Evolutionary conservation across 2,329 filamentous ascomycete genomes (phyloP).

Genomic region (Ophiostoma pallidulum): DNA sequence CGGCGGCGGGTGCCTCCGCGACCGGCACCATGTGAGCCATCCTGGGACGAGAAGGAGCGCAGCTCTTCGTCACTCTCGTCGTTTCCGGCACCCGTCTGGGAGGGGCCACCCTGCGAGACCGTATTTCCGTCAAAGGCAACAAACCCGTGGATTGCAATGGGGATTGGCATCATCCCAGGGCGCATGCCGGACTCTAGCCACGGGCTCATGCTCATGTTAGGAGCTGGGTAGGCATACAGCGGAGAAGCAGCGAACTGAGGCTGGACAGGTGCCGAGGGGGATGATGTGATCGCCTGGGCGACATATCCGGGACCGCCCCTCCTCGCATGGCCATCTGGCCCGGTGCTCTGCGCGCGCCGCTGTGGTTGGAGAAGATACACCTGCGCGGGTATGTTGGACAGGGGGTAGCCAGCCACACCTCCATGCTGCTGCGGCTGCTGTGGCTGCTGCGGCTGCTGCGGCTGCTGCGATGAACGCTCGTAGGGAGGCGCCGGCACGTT

Average conservation of each 20-base stretch:
- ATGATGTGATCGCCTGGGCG: neutral
- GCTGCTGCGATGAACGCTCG: neutral
- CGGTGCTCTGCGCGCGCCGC: neutral
- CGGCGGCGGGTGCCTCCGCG: neutral
- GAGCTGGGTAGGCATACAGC: neutral
- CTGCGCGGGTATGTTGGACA: conserved; percentile 13
- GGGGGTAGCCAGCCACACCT: no score
- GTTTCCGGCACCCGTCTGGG: neutral
- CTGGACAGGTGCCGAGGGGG: neutral
- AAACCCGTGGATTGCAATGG: no score
- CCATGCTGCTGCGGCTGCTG: neutral
- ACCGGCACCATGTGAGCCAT: neutral
- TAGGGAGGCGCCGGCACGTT: conserved; percentile 6
- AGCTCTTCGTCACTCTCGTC: neutral
- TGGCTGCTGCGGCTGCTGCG: neutral
- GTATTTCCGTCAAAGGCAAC: neutral
- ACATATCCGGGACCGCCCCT: neutral
- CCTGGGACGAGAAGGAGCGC: neutral
- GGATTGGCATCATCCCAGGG: neutral
- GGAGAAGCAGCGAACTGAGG: neutral
- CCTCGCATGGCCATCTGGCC: neutral
- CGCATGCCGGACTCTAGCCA: neutral
- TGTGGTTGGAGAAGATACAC: conserved; percentile 13
- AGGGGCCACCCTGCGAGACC: neutral
- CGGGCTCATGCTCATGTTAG: neutral